These are phyloP conservation scores for Logfia minima DNA, from an alignment of 129 eudicot species.

Conservation along the genomic window DNA sequence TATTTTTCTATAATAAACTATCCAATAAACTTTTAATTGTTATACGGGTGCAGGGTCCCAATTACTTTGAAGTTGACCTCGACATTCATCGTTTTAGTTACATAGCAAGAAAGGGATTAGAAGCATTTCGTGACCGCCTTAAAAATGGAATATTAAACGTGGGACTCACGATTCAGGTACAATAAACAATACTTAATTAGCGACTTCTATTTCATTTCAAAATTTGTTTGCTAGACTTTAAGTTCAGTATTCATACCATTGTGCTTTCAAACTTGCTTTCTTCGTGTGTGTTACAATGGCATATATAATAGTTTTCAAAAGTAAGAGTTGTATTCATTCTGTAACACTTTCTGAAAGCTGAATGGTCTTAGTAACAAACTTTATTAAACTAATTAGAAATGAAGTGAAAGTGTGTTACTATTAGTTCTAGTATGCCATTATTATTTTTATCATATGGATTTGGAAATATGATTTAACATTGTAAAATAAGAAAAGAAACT, in stretches of 20 bases:
- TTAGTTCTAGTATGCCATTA: neutral
- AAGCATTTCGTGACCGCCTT: conserved; percentile 72
- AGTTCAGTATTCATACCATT: neutral
- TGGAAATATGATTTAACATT: neutral
- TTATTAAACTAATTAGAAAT: neutral
- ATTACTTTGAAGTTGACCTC: conserved; percentile 85
- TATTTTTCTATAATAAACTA: neutral
- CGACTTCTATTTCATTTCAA: neutral
- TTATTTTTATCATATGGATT: neutral
- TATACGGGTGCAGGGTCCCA: conserved; percentile 53
- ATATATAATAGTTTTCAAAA: no score
- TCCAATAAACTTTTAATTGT: neutral
- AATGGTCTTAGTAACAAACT: neutral
- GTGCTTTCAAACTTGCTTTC: neutral
- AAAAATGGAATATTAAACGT: conserved; percentile 63
- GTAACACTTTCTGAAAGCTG: neutral
- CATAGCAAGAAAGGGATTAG: conserved; percentile 85
- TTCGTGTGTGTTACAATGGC: neutral
- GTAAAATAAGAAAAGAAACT: conserved; percentile 9
- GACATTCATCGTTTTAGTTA: conserved; percentile 87
- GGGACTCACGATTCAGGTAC: conserved; percentile 83
- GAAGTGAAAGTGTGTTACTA: neutral
- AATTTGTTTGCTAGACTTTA: neutral
- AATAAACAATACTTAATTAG: neutral
- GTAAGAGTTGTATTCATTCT: no score